Base-by-base conservation (phyloP, 768 basidiomycete genomes). In the Holtermannia corniformis region DNA sequence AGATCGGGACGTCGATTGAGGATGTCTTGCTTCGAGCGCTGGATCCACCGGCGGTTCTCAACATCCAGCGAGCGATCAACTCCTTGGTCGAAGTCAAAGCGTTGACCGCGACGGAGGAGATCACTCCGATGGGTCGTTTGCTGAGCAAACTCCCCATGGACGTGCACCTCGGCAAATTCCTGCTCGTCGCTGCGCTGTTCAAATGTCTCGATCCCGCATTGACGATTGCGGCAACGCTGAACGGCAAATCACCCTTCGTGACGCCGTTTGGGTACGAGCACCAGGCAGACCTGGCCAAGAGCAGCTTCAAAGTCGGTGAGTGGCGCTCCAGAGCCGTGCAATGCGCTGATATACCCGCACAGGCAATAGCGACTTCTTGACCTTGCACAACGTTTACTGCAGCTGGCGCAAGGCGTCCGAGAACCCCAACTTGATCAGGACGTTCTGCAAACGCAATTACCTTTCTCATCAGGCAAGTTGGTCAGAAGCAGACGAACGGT, bases 291-390 rank as follows among this genome's bases (percentile, higher is more conserved):
- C 78, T 80, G 12, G 86, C 90, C 32, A 95, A 90, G 72, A 74
- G 75, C 37, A 78, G 79, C 4, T 97, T 97, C 76, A 80, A 82
- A 60, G 74, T 77, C 40, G 86, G 89, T 87, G 42, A 54, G 80
- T 72, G n/a, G 12, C 14, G 4, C 21, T 37, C 16, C 13, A 20
- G 26, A 14, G 25, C 44, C 32, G 46, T 46, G n/a, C 27, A 26
- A 19, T 37, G 26, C 56, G 50, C 41, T 53, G 26, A 37, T 48
- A 26, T 44, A 20, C 21, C 5, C 41, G 2, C 47, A 20, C 59
- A 92, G 92, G 89, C 54, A 87, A 92, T 69, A 91, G 87, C 5
- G 93, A 99, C 68, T 99, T 99, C 69, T 65, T 96, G 59, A 95
- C 92, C 0, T 80, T 92, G 43, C 89, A 92, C 68, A 85, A 88